These are phyloP conservation scores for Hericium coralloides DNA, from an alignment of 768 basidiomycete species.

Conservation along the genomic window DNA sequence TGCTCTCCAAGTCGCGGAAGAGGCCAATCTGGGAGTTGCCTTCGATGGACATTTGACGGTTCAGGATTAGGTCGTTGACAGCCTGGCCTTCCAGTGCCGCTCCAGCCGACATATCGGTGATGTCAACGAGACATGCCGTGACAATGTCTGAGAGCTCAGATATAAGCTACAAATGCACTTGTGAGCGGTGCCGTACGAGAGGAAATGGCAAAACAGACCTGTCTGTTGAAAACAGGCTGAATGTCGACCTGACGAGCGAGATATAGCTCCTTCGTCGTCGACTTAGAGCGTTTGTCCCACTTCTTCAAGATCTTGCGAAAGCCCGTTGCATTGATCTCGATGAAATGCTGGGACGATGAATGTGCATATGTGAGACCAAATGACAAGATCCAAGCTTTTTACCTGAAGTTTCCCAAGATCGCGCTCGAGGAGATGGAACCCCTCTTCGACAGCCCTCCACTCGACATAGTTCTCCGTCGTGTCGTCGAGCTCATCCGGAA, in stretches of 20 bases:
- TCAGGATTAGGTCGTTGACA: slow-evolving; percentile 61
- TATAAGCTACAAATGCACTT: slow-evolving; percentile 52
- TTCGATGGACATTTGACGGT: slow-evolving; percentile 62
- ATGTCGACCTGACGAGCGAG: slow-evolving; percentile 94
- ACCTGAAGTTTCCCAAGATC: slow-evolving; percentile 96
- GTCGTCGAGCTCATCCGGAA: slow-evolving; percentile 60
- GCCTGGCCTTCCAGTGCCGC: slow-evolving; percentile 73
- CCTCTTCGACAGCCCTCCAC: slow-evolving; percentile 95
- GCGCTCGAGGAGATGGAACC: slow-evolving; percentile 87
- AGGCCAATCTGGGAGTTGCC: slow-evolving; percentile 56
- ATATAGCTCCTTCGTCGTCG: slow-evolving; percentile 94
- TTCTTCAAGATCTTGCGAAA: slow-evolving; percentile 98
- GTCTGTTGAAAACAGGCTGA: slow-evolving; percentile 96
- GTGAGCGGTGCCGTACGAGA: neutral
- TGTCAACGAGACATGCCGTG: slow-evolving; percentile 70
- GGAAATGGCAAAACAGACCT: slow-evolving; percentile 40
- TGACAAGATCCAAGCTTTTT: slow-evolving; percentile 12
- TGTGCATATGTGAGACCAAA: slow-evolving; percentile 11
- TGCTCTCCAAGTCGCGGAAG: slow-evolving; percentile 83
- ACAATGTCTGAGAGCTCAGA: slow-evolving; percentile 92
- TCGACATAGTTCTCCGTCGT: slow-evolving; percentile 63
- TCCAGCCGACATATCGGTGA: slow-evolving; percentile 67
- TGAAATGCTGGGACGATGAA: slow-evolving; percentile 60
- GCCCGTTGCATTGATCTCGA: slow-evolving; percentile 94
- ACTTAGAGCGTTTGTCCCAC: slow-evolving; percentile 95